A percentile compares a stretch with the other conserved stretches of the same genome.
Conservation (phyloP, 345 rosid genomes). For the Aethionema arabicum region DNA sequence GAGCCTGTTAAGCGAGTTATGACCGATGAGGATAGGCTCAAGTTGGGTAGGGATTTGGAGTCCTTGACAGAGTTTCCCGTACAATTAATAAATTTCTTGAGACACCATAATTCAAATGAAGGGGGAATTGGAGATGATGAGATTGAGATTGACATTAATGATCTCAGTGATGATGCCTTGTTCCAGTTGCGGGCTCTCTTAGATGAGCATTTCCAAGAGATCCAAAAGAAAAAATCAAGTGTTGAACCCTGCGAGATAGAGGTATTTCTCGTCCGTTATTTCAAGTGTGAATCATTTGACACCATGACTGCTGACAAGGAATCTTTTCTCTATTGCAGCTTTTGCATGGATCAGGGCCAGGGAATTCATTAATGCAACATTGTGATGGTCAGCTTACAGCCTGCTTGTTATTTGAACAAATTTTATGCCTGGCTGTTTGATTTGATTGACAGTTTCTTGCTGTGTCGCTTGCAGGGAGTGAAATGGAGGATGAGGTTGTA, state of each 20-base stretch:
- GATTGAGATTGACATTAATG: slow-evolving; percentile 84
- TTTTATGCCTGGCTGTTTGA: slow-evolving; percentile 11
- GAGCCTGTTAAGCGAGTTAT: slow-evolving; percentile 46
- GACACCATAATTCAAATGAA: slow-evolving; percentile 54
- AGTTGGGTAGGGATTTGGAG: slow-evolving; percentile 58
- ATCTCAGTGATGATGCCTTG: slow-evolving; percentile 61
- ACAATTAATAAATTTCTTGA: slow-evolving; percentile 60
- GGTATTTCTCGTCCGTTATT: slow-evolving; percentile 42
- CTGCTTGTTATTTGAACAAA: slow-evolving; percentile 7
- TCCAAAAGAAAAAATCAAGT: slow-evolving; percentile 39
- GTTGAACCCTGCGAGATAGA: slow-evolving; percentile 71
- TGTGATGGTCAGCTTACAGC: slow-evolving; percentile 54
- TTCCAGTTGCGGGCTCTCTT: slow-evolving; percentile 62
- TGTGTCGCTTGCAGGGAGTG: slow-evolving; percentile 48
- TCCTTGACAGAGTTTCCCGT: slow-evolving; percentile 65
- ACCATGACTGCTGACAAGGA: slow-evolving; percentile 1
- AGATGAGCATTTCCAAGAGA: slow-evolving; percentile 60
- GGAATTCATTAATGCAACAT: slow-evolving; percentile 59
- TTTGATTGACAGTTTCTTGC: slow-evolving; percentile 7
- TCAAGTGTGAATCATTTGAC: slow-evolving; percentile 9
- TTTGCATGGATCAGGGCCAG: slow-evolving; percentile 60
- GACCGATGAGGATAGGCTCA: slow-evolving; percentile 52
- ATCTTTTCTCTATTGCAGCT: slow-evolving; percentile 42
- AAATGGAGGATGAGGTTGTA: slow-evolving; percentile 60
- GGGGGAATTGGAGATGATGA: slow-evolving; percentile 61